phyloP scores from a whole-genome alignment of 495 filamentous ascomycete species.

The Daldinia concentrica region DNA sequence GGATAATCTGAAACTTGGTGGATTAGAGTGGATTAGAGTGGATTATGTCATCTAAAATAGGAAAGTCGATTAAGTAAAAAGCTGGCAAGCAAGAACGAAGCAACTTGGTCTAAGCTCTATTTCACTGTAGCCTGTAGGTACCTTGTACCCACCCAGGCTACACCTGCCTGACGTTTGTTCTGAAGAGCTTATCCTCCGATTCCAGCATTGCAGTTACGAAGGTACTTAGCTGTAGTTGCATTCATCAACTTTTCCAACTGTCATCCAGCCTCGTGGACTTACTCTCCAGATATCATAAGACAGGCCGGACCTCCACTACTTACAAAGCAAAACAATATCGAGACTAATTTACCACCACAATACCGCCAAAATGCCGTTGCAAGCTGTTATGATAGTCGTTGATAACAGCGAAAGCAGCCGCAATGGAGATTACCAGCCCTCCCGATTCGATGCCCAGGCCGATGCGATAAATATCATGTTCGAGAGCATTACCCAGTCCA shows the following conservation, averaged over 20 bases:
- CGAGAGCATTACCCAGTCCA: constrained; percentile 89
- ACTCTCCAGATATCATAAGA: constrained; percentile 3
- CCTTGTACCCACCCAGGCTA: constrained; percentile 40
- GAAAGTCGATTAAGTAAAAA: not conserved
- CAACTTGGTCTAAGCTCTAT: constrained; percentile 1
- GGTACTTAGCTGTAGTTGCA: not conserved
- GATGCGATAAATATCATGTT: constrained; percentile 96
- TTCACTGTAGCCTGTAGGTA: not conserved
- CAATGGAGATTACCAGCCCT: constrained; percentile 95
- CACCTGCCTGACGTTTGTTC: constrained; percentile 49
- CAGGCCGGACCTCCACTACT: constrained; percentile 4
- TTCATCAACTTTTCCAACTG: constrained; percentile 9
- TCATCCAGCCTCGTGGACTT: not conserved
- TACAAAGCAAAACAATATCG: constrained; percentile 9
- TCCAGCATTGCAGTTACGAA: constrained; percentile 4
- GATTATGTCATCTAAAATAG: too few species aligned
- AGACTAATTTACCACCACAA: constrained; percentile 1
- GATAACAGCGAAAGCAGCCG: constrained; percentile 98
- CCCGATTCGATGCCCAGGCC: constrained; percentile 92
- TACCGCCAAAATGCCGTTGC: constrained; percentile 64
- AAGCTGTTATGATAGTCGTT: constrained; percentile 76
- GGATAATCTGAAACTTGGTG: constrained; percentile 8
- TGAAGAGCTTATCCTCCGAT: constrained; percentile 28
- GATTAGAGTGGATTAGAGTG: not conserved
- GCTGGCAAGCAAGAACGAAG: not conserved